Conservation (phyloP, 148 eudicot species). For the Dysphania ambrosioides region DNA sequence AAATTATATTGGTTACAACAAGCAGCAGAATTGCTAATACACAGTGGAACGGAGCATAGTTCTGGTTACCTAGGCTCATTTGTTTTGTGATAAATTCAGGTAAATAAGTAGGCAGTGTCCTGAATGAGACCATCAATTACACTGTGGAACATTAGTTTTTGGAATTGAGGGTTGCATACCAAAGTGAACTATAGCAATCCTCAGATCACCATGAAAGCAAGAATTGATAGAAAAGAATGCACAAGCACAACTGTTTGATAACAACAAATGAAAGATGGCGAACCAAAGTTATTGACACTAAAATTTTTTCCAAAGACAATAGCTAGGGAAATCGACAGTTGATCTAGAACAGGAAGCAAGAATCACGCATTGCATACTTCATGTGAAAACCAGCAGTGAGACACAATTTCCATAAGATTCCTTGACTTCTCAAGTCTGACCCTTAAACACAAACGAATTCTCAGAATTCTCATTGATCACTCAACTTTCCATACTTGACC, state of each 20-base stretch:
- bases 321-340: neutral
- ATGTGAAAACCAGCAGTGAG: neutral
- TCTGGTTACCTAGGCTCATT: neutral
- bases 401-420: no score
- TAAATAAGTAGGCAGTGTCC: neutral
- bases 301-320: neutral
- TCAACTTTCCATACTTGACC: neutral
- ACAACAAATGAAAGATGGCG: neutral
- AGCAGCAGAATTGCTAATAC: neutral
- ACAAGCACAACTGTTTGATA: neutral
- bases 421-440: no score
- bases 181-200: neutral
- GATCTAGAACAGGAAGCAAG: neutral
- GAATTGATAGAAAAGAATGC: neutral
- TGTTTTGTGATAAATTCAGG: no score
- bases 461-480: neutral
- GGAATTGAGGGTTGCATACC: neutral
- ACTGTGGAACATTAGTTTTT: neutral
- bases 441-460: neutral
- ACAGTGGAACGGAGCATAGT: neutral
- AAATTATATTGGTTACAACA: neutral
- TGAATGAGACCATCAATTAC: no score
- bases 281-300: neutral
- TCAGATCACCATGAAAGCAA: neutral
- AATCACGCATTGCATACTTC: neutral